phyloP scores from a whole-genome alignment of 2,329 filamentous ascomycete species.

The Didymella lethalis region DNA sequence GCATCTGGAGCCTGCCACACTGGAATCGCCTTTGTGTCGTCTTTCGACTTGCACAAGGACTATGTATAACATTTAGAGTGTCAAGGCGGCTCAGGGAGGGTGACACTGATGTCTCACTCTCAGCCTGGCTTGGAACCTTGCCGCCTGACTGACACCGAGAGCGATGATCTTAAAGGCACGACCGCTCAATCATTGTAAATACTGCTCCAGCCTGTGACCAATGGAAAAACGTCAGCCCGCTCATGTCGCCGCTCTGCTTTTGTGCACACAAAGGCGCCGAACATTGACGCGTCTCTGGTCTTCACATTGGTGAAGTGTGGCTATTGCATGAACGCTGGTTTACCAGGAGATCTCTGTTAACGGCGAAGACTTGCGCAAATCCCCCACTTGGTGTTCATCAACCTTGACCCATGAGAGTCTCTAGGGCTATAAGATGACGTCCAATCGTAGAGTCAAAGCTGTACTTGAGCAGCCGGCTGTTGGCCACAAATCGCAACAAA shows the following conservation, averaged over 20 bases:
- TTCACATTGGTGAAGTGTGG: too few relatives aligned
- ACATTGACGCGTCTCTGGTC: too few relatives aligned
- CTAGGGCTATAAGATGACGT: too few relatives aligned
- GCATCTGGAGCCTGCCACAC: not conserved
- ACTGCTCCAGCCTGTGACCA: not conserved
- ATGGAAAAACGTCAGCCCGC: not conserved
- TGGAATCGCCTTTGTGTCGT: not conserved
- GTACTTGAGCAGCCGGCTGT: too few relatives aligned
- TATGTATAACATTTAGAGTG: not conserved
- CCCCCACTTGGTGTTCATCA: too few relatives aligned
- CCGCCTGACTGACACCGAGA: not conserved
- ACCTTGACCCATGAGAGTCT: too few relatives aligned
- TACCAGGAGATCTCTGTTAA: too few relatives aligned
- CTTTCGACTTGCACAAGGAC: not conserved
- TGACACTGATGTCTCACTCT: not conserved
- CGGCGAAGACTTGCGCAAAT: too few relatives aligned
- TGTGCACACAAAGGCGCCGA: too few relatives aligned
- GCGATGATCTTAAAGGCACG: not conserved
- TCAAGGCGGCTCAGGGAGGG: not conserved
- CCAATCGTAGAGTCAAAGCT: too few relatives aligned
- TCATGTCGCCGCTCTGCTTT: not conserved
- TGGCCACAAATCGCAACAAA: too few relatives aligned
- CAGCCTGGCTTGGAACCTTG: not conserved
- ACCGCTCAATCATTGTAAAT: not conserved
- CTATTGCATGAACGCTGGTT: too few relatives aligned